Evolutionary conservation across 176 grass and related monocot genomes (phyloP), one percentile per base, ranked within the genome.

Genomic region (Triticum timopheevii): DNA sequence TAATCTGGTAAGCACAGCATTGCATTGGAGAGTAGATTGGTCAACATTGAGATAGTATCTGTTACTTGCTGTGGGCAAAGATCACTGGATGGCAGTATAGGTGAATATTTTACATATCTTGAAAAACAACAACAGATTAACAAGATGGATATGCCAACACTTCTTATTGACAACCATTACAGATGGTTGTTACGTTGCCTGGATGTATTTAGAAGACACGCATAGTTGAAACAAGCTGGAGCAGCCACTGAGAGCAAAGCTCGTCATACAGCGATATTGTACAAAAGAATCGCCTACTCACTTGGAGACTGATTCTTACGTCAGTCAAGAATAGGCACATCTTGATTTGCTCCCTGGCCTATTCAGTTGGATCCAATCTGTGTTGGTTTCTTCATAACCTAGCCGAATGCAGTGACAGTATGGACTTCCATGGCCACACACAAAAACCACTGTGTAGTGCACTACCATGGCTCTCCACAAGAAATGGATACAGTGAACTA

Each of bases 141-240:
- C 17, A 9, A 33, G 2, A 76, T 45, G 24, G 2, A 40, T 28
- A 58, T 25, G 64, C 24, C 12, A 84, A 52, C 22, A 62, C n/a
- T 56, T 72, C 65, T 75, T 81, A 91, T 80, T 81, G 68, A 62
- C 28, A 61, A 49, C 22, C 12, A 80, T 80, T 68, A 50, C 61
- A 90, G 4, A 82, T 76, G 20, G 42, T 80, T 58, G 80, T 79
- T 61, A 27, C 8, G 10, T 74, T 63, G 80, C 22, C 27, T 45
- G 58, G 40, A 73, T 68, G 64, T 61, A 36, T 69, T 62, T 22
- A 45, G n/a, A 73, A 80, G 47, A 65, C 39, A 7, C 4, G 2
- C 3, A 15, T 35, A 65, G 30, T 19, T 69, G 50, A 38, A 68
- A 80, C 52, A 83, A 45, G 80, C 44, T n/a, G 13, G 47, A 65